A percentile compares a stretch with the other conserved stretches of the same genome.
These are phyloP conservation scores for Penicillium waksmanii DNA, from an alignment of 495 filamentous ascomycete species.

Conservation along the genomic window DNA sequence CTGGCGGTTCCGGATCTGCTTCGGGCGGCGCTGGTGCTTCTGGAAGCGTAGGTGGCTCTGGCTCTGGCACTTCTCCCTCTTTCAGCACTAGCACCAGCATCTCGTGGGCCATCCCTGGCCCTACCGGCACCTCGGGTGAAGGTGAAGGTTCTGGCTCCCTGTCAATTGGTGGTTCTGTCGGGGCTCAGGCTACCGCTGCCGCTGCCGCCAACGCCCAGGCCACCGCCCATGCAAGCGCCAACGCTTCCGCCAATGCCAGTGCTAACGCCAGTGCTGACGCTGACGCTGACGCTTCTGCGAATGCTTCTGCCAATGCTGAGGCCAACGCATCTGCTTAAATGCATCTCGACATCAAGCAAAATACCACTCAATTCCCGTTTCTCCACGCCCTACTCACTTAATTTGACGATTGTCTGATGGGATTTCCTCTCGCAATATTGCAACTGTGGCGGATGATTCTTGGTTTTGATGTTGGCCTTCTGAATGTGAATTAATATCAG, in stretches of 20 bases:
- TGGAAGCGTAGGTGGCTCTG: conserved; percentile 11
- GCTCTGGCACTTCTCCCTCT: conserved; percentile 12
- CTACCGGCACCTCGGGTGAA: conserved; percentile 11
- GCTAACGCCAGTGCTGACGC: conserved; percentile 5
- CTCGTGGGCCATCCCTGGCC: conserved; percentile 5
- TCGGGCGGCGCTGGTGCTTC: conserved; percentile 13
- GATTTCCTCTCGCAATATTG: not conserved
- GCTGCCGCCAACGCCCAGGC: conserved; percentile 6
- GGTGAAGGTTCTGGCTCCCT: conserved; percentile 9
- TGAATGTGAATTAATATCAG: conserved; percentile 14
- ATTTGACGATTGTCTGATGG: not conserved
- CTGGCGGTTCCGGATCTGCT: conserved; percentile 25
- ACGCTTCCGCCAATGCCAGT: conserved; percentile 7
- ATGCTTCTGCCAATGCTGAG: not conserved
- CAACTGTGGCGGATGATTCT: not conserved
- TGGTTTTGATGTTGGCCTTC: conserved; percentile 13
- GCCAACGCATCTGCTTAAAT: conserved; percentile 12
- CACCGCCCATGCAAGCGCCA: not conserved
- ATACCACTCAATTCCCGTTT: not conserved
- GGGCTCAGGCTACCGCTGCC: conserved; percentile 2
- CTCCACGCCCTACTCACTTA: not conserved
- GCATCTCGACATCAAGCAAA: not conserved
- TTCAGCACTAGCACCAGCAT: conserved; percentile 19
- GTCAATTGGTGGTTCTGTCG: not conserved
- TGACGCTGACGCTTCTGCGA: conserved; percentile 7